phyloP scores from a whole-genome alignment of 768 basidiomycete species.

The Boletus sensibilis region DNA sequence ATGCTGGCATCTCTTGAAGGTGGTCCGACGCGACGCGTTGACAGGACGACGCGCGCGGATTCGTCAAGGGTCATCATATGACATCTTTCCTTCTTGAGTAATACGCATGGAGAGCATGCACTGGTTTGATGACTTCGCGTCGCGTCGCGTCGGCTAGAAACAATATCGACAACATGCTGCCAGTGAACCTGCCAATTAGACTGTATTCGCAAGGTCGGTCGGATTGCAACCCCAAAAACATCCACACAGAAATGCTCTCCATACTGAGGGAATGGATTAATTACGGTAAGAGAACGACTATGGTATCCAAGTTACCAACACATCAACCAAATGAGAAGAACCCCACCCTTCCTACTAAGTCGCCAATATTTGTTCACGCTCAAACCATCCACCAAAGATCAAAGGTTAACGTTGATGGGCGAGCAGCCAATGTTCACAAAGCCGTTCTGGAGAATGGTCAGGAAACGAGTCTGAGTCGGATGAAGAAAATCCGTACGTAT shows the following conservation, averaged over 20 bases:
- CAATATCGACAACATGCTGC: too few relatives aligned
- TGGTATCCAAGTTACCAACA: neutral
- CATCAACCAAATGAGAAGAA: neutral
- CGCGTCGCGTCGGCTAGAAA: too few relatives aligned
- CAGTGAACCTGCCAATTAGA: too few relatives aligned
- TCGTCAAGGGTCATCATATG: too few relatives aligned
- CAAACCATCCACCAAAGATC: neutral
- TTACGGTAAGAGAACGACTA: neutral
- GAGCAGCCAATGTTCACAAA: slow-evolving; percentile 7
- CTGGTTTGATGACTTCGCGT: too few relatives aligned
- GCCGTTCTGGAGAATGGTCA: neutral
- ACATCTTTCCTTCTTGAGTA: too few relatives aligned
- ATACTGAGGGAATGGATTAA: neutral
- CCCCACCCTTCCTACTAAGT: neutral
- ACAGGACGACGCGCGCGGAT: too few relatives aligned
- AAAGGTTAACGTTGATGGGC: neutral
- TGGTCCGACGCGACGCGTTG: too few relatives aligned
- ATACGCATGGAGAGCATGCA: too few relatives aligned
- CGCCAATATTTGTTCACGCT: neutral
- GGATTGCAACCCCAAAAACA: neutral
- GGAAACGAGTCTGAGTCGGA: neutral
- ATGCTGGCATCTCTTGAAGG: too few relatives aligned
- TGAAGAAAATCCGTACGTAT: neutral
- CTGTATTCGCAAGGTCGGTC: too few relatives aligned
- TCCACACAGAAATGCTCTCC: neutral